Conservation (phyloP, 768 basidiomycete species). For the Leccinellum albellum region DNA sequence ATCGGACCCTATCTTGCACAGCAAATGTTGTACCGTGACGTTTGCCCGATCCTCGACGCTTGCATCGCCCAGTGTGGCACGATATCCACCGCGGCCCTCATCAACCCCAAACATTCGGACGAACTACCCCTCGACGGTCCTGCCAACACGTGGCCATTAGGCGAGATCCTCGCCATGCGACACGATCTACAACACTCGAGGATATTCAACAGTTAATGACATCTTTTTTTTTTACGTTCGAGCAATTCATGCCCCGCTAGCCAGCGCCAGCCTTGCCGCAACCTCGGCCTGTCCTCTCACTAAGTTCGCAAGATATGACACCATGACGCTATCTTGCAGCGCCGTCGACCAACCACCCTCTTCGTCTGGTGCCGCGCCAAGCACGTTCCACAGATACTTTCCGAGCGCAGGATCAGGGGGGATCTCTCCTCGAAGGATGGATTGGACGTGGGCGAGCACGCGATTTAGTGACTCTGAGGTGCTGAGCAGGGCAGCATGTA, state of each 20-base stretch:
- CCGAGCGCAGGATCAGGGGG: slow-evolving; percentile 84
- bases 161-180: slow-evolving; percentile 84
- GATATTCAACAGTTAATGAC: slow-evolving; percentile 81
- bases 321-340: slow-evolving; percentile 90
- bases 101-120: slow-evolving; percentile 9
- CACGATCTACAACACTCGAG: slow-evolving; percentile 95
- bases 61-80: slow-evolving; percentile 44
- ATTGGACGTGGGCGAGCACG: slow-evolving; percentile 79
- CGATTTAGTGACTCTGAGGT: slow-evolving; percentile 81
- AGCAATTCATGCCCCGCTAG: slow-evolving; percentile 35
- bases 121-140: slow-evolving; percentile 50
- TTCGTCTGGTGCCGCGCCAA: slow-evolving; percentile 69
- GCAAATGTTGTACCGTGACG: slow-evolving; percentile 73
- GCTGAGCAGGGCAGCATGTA: slow-evolving; percentile 49
- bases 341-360: slow-evolving; percentile 72
- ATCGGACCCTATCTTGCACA: slow-evolving; percentile 93
- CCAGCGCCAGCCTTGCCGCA: slow-evolving; percentile 79
- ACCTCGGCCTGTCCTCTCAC: slow-evolving; percentile 93
- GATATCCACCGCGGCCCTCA: slow-evolving; percentile 47
- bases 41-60: slow-evolving; percentile 61
- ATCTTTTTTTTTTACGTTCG: neutral
- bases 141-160: slow-evolving; percentile 92
- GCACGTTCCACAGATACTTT: slow-evolving; percentile 85
- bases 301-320: slow-evolving; percentile 91
- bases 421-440: slow-evolving; percentile 72